Conservation (phyloP, 2,329 filamentous ascomycete species). For the Thelonectria rubi region DNA sequence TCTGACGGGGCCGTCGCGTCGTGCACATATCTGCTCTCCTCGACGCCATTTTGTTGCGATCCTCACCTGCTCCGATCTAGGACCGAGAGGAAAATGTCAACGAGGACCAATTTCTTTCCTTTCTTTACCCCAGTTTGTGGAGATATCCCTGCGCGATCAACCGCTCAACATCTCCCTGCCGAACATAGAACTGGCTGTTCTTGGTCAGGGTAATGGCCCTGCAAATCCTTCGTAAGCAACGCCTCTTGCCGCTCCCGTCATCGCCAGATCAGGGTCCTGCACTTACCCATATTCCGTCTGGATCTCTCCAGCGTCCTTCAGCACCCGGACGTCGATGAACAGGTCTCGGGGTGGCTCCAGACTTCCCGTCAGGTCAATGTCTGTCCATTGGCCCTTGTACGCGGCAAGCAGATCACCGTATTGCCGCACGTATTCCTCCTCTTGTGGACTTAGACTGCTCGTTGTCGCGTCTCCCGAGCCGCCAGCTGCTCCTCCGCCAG, state of each 20-base stretch:
- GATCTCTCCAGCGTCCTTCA: slow-evolving; percentile 97
- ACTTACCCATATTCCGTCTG: slow-evolving; percentile 97
- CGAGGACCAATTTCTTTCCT: not conserved
- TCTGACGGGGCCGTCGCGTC: slow-evolving; percentile 11
- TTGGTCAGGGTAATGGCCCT: slow-evolving; percentile 96
- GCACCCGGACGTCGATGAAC: slow-evolving; percentile 94
- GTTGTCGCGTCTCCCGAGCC: slow-evolving; percentile 61
- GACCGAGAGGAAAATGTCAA: not conserved
- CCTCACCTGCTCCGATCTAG: slow-evolving; percentile 9
- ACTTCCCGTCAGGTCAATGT: slow-evolving; percentile 93
- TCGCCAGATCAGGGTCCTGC: not conserved
- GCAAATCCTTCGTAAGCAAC: slow-evolving; percentile 37
- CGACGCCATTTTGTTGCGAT: not conserved
- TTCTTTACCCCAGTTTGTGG: slow-evolving; percentile 80
- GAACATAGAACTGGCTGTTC: slow-evolving; percentile 97
- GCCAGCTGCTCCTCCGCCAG: slow-evolving; percentile 43
- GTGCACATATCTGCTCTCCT: not conserved
- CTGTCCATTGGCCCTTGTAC: slow-evolving; percentile 98
- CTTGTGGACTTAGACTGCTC: slow-evolving; percentile 90
- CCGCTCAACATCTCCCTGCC: slow-evolving; percentile 93
- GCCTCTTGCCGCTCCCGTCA: slow-evolving; percentile 2
- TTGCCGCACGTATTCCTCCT: slow-evolving; percentile 93
- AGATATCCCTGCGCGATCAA: slow-evolving; percentile 95
- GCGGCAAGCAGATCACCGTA: slow-evolving; percentile 93
- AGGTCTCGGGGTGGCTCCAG: slow-evolving; percentile 93